Evolutionary conservation across 202 grass and related monocot species (phyloP).

Genomic region (Carex sylvatica): DNA sequence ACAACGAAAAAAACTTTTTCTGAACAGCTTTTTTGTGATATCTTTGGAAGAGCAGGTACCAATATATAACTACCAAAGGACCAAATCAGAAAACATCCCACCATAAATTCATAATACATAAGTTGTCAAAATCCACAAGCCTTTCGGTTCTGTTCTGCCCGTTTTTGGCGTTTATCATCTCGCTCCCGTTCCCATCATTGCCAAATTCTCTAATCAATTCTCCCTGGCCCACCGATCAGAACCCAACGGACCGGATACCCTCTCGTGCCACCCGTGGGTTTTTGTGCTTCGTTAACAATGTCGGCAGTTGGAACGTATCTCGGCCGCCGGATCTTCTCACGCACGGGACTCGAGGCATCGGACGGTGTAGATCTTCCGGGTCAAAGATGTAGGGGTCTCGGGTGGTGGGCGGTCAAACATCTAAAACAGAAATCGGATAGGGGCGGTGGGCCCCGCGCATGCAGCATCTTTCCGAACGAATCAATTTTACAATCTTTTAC

Average conservation of each 20-base stretch:
- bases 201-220: neutral
- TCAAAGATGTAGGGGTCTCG: slow-evolving; percentile 20
- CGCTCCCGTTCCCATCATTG: slow-evolving; percentile 12
- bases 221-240: slow-evolving; percentile 1
- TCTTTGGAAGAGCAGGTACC: neutral
- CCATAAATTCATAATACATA: neutral
- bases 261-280: neutral
- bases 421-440: slow-evolving; percentile 30
- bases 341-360: slow-evolving; percentile 21
- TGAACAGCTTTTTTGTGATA: neutral
- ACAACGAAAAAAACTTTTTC: neutral
- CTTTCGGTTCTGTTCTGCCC: slow-evolving; percentile 15
- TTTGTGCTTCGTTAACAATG: slow-evolving; percentile 19
- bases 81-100: neutral
- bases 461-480: neutral
- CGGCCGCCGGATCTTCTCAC: neutral
- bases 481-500: neutral
- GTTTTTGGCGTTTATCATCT: slow-evolving; percentile 15
- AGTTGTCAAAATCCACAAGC: neutral
- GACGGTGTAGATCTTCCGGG: slow-evolving; percentile 22
- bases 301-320: slow-evolving; percentile 36
- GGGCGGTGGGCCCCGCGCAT: neutral
- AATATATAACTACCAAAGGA: neutral
- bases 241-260: neutral
- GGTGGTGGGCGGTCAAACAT: slow-evolving; percentile 31